Conservation (phyloP, 2,329 filamentous ascomycete species). For the Epichloe typhina region DNA sequence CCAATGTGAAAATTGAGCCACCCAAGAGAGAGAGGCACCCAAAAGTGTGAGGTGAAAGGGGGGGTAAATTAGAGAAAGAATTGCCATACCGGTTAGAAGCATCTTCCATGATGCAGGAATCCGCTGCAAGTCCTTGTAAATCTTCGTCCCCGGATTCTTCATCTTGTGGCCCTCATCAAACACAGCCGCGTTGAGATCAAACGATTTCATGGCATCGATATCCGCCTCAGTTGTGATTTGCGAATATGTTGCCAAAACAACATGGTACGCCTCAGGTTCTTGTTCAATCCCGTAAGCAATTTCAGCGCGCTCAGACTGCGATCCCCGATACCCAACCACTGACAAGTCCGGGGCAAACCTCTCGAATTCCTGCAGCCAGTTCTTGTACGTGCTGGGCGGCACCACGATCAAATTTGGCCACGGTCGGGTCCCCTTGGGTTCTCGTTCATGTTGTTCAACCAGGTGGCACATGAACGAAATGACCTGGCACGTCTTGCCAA, state of each 20-base stretch:
- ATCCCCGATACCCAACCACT: slow-evolving; percentile 59
- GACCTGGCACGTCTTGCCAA: slow-evolving; percentile 94
- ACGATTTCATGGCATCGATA: slow-evolving; percentile 33
- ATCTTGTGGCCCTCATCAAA: slow-evolving; percentile 93
- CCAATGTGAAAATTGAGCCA: no score
- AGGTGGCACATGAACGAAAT: slow-evolving; percentile 84
- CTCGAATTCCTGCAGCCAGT: slow-evolving; percentile 85
- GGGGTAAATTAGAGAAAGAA: background rate
- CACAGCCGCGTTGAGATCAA: slow-evolving; percentile 45
- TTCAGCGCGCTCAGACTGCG: slow-evolving; percentile 50
- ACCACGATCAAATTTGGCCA: slow-evolving; percentile 79
- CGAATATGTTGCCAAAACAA: slow-evolving; percentile 46
- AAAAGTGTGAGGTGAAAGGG: no score
- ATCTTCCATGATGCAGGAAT: slow-evolving; percentile 76
- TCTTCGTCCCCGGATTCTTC: slow-evolving; percentile 73
- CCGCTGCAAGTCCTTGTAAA: slow-evolving; percentile 65
- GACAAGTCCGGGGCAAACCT: slow-evolving; percentile 69
- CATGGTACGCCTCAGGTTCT: slow-evolving; percentile 50
- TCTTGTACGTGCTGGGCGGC: slow-evolving; percentile 85
- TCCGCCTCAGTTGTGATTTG: slow-evolving; percentile 42
- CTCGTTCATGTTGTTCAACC: slow-evolving; percentile 44
- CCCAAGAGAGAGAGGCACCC: no score
- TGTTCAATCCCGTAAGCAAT: slow-evolving; percentile 55
- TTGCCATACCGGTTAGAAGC: slow-evolving; percentile 41
- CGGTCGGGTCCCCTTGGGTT: slow-evolving; percentile 22